Conservation (phyloP, 768 basidiomycete species). For the Clavulina sp. region DNA sequence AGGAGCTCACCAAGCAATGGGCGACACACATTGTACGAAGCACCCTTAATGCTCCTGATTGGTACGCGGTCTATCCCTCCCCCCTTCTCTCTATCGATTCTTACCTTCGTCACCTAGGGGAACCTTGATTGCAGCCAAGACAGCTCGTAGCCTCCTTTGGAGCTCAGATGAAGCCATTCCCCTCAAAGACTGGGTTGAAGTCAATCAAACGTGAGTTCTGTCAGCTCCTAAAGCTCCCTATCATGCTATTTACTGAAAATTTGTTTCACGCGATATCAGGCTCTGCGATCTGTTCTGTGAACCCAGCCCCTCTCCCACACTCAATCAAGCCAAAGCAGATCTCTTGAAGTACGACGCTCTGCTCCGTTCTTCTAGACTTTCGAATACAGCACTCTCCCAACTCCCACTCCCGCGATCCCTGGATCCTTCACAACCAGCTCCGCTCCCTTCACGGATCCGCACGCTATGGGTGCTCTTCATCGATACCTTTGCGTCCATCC, state of each 20-base stretch:
- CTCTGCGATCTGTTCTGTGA: slow-evolving; percentile 79
- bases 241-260: background rate
- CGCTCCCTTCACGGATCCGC: slow-evolving; percentile 66
- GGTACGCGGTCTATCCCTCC: slow-evolving; percentile 25
- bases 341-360: slow-evolving; percentile 82
- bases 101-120: slow-evolving; percentile 37
- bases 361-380: slow-evolving; percentile 61
- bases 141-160: slow-evolving; percentile 92
- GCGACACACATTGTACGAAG: slow-evolving; percentile 51
- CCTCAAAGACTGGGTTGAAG: slow-evolving; percentile 61
- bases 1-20: slow-evolving; percentile 62
- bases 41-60: slow-evolving; percentile 87
- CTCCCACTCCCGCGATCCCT: slow-evolving; percentile 71
- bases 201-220: slow-evolving; percentile 74
- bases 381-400: slow-evolving; percentile 68
- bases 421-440: slow-evolving; percentile 33
- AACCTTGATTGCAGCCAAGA: slow-evolving; percentile 72
- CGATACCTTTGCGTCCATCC: slow-evolving; percentile 52
- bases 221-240: slow-evolving; percentile 5
- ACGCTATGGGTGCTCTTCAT: slow-evolving; percentile 64
- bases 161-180: slow-evolving; percentile 57
- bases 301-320: slow-evolving; percentile 39
- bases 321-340: slow-evolving; percentile 42
- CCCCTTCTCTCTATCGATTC: background rate
- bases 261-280: slow-evolving; percentile 24